Evolutionary conservation across 495 filamentous ascomycete genomes (phyloP), one percentile per base, ranked within the genome.

Genomic region (Neurospora terricola): DNA sequence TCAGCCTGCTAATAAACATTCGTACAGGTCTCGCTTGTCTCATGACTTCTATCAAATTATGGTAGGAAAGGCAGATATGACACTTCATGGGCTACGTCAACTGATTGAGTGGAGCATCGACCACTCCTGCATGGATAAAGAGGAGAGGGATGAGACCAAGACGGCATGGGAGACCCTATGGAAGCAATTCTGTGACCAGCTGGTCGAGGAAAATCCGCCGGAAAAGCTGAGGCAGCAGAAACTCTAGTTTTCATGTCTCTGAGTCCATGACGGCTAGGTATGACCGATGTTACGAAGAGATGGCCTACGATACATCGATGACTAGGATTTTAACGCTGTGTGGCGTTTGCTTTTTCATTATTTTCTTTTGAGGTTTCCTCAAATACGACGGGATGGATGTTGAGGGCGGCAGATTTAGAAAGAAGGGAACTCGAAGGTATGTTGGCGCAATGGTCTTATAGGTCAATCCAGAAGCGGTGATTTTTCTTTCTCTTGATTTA

Each of bases 1-100:
- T 70, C 16, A 14, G n/a, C 30, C 23, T 66, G 38, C 12, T 34
- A 21, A 69, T 16, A 11, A 7, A 10, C 16, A 12, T 34, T 59
- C 5, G 42, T 0, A 40, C 69, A 88, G 87, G 48, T 88, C 86
- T 59, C 84, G 86, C 14, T 79, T 88, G 30, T 87, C 85, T 3
- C 87, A 88, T 72, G 87, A 88, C 70, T 87, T 88, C 74, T 88
- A 88, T 72, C 86, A 88, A 76, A 78, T 84, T 45, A 83, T 88
- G 83, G 83, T 84, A 27, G 86, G 86, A 62, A 85, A 87, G 69
- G 70, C 77, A 39, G 80, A 86, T 71, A 86, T 88, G 85, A 85
- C 82, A 38, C 77, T 88, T 3, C 80, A 81, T 54, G 86, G 86
- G 21, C 85, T 85, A 80, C 84, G 84, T 70, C 84, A 87, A 79